Percentiles rank a stretch among this genome's conserved stretches.
Conservation (phyloP, 2,329 filamentous ascomycete species). For the Fusarium setosum region DNA sequence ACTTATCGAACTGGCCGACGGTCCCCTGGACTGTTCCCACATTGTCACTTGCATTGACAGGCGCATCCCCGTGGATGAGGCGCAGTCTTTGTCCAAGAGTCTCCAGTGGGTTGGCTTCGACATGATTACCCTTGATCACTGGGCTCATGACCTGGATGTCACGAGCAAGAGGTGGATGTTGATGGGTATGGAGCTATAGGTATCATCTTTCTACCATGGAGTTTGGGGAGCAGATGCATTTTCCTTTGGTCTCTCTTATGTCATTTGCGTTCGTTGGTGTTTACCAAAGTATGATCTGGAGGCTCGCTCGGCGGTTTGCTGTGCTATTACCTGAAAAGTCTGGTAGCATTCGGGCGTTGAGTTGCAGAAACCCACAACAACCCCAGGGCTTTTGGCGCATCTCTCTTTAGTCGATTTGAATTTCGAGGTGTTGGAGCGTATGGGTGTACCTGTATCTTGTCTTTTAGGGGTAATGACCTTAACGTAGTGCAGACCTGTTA, state of each 20-base stretch:
- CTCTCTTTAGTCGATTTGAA: constrained; percentile 14
- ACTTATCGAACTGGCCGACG: constrained; percentile 87
- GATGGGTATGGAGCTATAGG: constrained; percentile 86
- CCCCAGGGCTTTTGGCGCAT: constrained; percentile 26
- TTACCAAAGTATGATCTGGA: constrained; percentile 26
- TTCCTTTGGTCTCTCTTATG: constrained; percentile 32
- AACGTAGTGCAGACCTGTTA: constrained; percentile 13
- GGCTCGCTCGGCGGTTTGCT: constrained; percentile 21
- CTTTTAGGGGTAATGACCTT: constrained; percentile 14
- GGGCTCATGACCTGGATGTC: constrained; percentile 72
- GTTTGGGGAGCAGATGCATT: constrained; percentile 32
- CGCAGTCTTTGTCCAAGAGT: constrained; percentile 79
- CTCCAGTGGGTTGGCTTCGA: constrained; percentile 95
- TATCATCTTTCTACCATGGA: constrained; percentile 48
- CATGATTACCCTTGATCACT: constrained; percentile 81
- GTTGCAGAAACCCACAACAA: constrained; percentile 27
- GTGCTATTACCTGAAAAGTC: constrained; percentile 20
- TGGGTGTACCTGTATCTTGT: constrained; percentile 20
- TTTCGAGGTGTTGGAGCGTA: constrained; percentile 29
- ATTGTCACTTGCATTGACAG: constrained; percentile 87
- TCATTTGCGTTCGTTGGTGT: constrained; percentile 29
- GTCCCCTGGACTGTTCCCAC: constrained; percentile 79
- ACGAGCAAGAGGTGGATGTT: constrained; percentile 86
- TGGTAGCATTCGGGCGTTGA: constrained; percentile 35
- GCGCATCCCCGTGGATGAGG: constrained; percentile 69